Evolutionary conservation across 768 basidiomycete species (phyloP), one percentile per base, ranked within the genome.

Genomic region (Lactarius psammicola): DNA sequence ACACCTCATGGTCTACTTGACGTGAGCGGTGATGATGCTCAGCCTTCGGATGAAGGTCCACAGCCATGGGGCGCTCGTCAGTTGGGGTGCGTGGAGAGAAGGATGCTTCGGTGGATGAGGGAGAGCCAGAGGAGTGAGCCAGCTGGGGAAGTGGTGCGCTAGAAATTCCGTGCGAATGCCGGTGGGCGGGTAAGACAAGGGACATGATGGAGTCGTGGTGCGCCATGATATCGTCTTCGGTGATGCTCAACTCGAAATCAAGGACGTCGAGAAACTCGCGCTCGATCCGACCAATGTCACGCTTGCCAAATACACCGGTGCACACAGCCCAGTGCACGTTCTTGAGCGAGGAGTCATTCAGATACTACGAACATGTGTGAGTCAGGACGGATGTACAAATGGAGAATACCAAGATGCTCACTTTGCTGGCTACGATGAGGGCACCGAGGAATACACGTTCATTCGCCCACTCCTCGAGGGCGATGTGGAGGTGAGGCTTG

Each of bases 401-500:
- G 36, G 30, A 36, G 59, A n/a, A 60, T 69, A 67, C 76, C 74
- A 69, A 42, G 31, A 71, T 51, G 60, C 71, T 71, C 74, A 90
- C 88, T 82, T 95, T 95, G 78, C 88, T 88, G 8, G 94, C 93
- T 56, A 85, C 80, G 76, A 95, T 94, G 69, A 95, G 76, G n/a
- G 92, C 87, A 59, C 94, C 94, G 51, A 95, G 84, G 78, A 95
- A 95, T 34, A 95, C 93, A 49, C 94, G 87, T 76, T 95, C 92
- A 57, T 90, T 81, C 17, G 93, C 94, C 90, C 90, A 92, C 72
- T 90, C 86, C 73, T 91, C 89, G 66, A 90, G 79, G 10, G 88
- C 88, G 69, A 92, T 92, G 73, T 89, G 87, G 51, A 93, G 81
- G 75, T 91, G 88, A 3, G 88, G 88, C 71, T 86, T 87, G 3